Evolutionary conservation across 2,329 filamentous ascomycete genomes (phyloP).

Genomic region (Penicillium sp.): DNA sequence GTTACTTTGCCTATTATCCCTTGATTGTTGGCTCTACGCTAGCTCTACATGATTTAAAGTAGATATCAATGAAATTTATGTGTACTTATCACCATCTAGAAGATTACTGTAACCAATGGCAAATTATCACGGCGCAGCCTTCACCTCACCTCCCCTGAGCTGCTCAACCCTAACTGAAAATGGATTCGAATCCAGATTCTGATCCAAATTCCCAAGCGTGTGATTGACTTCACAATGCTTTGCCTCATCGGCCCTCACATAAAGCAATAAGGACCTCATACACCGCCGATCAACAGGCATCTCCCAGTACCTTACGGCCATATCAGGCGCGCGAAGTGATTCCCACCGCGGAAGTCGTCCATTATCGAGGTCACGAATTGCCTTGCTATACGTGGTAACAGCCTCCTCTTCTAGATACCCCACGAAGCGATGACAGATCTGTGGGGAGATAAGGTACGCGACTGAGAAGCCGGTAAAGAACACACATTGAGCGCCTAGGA

Average conservation of each 20-base stretch:
- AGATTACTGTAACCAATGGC: not conserved
- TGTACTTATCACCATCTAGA: not conserved
- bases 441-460: conserved; percentile 81
- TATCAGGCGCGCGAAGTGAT: conserved; percentile 76
- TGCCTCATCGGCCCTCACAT: conserved; percentile 86
- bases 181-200: conserved; percentile 85
- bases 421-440: conserved; percentile 90
- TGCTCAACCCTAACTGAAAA: conserved; percentile 67
- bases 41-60: not conserved
- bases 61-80: not conserved
- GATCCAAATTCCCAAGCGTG: conserved; percentile 84
- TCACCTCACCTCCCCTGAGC: not conserved
- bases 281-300: conserved; percentile 82
- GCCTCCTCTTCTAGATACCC: conserved; percentile 98
- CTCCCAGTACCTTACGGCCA: conserved; percentile 89
- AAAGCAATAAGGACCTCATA: conserved; percentile 84
- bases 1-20: conserved; percentile 53
- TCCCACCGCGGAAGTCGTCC: conserved; percentile 84
- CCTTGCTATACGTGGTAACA: conserved; percentile 89
- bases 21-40: not conserved
- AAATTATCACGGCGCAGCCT: not conserved
- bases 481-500: conserved; percentile 88
- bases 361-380: conserved; percentile 80
- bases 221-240: conserved; percentile 95
- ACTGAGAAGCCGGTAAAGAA: conserved; percentile 96